Evolutionary conservation across 2,329 filamentous ascomycete species (phyloP).

Genomic region (Fusarium sp.): DNA sequence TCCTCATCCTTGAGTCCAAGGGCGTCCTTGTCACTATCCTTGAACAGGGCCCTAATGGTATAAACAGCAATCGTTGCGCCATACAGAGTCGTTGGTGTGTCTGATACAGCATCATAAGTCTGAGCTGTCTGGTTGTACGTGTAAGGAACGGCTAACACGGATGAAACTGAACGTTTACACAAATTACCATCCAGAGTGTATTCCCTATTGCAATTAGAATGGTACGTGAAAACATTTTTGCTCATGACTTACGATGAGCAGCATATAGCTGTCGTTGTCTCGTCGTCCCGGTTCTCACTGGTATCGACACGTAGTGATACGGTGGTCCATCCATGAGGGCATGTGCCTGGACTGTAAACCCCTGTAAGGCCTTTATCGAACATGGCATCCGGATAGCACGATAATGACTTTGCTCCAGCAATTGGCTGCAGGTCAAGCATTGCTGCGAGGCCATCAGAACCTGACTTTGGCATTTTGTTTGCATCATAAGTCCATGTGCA

Average conservation of each 20-base stretch:
- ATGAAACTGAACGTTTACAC: constrained; percentile 52
- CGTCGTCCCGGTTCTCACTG: constrained; percentile 43
- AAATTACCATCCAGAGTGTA: constrained; percentile 50
- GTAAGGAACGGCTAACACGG: constrained; percentile 53
- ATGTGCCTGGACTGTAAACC: constrained; percentile 55
- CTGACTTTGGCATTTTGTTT: constrained; percentile 41
- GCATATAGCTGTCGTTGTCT: constrained; percentile 55
- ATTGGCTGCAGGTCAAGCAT: constrained; percentile 54
- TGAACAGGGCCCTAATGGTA: constrained; percentile 54
- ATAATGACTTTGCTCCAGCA: constrained; percentile 52
- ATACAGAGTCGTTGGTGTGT: constrained; percentile 53
- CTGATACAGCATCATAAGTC: constrained; percentile 51
- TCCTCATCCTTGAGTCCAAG: constrained; percentile 52
- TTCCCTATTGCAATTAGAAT: constrained; percentile 46
- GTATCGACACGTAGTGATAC: constrained; percentile 49
- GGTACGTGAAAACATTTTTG: neutral
- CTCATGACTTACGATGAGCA: constrained; percentile 55
- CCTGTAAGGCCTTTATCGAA: constrained; percentile 52
- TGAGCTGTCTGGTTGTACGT: constrained; percentile 52
- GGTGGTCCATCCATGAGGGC: constrained; percentile 56
- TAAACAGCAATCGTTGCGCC: constrained; percentile 54
- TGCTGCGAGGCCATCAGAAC: constrained; percentile 48
- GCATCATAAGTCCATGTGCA: constrained; percentile 56
- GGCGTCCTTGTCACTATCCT: constrained; percentile 50
- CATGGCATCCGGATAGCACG: constrained; percentile 57